These are phyloP conservation scores for Mycotypha africana DNA, from an alignment of 371 early-diverging fungal species.

Conservation along the genomic window DNA sequence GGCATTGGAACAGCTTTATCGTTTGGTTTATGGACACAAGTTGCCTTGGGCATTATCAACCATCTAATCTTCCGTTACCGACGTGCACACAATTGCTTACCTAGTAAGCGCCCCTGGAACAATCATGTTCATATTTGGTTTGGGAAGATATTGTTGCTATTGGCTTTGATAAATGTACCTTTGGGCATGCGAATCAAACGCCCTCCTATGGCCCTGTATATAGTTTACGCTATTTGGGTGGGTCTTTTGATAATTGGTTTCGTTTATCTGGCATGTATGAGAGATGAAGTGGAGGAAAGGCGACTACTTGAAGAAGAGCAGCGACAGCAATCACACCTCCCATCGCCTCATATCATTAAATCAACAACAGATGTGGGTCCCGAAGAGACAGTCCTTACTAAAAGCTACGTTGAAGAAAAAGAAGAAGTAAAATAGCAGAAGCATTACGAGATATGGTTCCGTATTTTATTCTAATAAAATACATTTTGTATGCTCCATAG, in stretches of 20 bases:
- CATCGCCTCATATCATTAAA: no score
- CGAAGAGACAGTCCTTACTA: no score
- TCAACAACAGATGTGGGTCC: no score
- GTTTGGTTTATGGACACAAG: constrained; percentile 22
- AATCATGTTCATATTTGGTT: constrained; percentile 31
- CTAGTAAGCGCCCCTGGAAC: constrained; percentile 20
- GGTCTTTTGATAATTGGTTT: constrained; percentile 3
- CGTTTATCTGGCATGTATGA: constrained; percentile 14
- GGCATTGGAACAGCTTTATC: constrained; percentile 22
- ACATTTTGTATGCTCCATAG: no score
- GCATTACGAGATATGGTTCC: no score
- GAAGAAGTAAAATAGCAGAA: no score
- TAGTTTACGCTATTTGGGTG: constrained; percentile 21
- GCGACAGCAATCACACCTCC: no score
- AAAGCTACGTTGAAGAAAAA: no score
- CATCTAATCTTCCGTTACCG: constrained; percentile 24
- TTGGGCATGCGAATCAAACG: constrained; percentile 28
- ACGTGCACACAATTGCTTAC: constrained; percentile 10
- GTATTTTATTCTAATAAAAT: no score
- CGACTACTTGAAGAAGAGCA: no score
- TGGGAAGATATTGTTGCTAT: constrained; percentile 14
- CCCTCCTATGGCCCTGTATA: constrained; percentile 7
- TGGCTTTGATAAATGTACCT: constrained; percentile 26
- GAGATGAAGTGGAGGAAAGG: no score
- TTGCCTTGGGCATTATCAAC: constrained; percentile 21